phyloP scores from a whole-genome alignment of 257 asterid genomes.

The Pogostemon cablin region DNA sequence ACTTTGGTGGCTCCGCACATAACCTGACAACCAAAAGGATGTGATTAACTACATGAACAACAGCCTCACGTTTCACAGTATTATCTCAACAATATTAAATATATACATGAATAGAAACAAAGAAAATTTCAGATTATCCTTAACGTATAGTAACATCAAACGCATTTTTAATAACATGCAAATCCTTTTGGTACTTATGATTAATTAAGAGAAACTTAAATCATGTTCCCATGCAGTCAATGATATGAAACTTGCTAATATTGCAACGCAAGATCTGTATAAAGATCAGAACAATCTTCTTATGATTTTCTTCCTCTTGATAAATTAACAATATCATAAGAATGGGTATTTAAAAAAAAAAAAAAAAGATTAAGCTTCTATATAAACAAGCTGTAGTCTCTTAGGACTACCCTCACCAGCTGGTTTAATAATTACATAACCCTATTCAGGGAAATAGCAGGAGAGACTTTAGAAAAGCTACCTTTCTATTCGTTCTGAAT shows the following conservation, averaged over 20 bases:
- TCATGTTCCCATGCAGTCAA: background rate
- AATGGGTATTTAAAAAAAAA: background rate
- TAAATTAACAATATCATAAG: background rate
- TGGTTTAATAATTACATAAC: slow-evolving; percentile 14
- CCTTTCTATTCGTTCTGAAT: slow-evolving; percentile 70
- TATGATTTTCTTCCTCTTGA: slow-evolving; percentile 15
- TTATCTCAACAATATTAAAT: background rate
- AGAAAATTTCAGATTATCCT: too few relatives aligned
- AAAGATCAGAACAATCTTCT: slow-evolving; percentile 14
- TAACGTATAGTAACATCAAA: background rate
- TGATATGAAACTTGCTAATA: slow-evolving; percentile 3
- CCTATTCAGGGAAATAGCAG: slow-evolving; percentile 4
- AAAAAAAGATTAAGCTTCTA: background rate
- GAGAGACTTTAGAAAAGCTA: slow-evolving; percentile 27
- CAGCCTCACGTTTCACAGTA: background rate
- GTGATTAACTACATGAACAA: slow-evolving; percentile 3
- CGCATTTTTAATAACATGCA: background rate
- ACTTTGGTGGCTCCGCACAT: slow-evolving; percentile 38
- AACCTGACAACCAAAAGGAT: slow-evolving; percentile 40
- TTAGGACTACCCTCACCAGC: slow-evolving; percentile 2
- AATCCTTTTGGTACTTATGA: background rate
- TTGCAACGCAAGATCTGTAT: background rate
- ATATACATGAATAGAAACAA: too few relatives aligned
- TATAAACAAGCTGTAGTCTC: slow-evolving; percentile 5
- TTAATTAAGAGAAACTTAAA: slow-evolving; percentile 1